Percentiles rank a stretch among this genome's conserved stretches.
These are phyloP conservation scores for Plectosphaerella sp. DNA, from an alignment of 2,329 filamentous ascomycete species.

Conservation along the genomic window DNA sequence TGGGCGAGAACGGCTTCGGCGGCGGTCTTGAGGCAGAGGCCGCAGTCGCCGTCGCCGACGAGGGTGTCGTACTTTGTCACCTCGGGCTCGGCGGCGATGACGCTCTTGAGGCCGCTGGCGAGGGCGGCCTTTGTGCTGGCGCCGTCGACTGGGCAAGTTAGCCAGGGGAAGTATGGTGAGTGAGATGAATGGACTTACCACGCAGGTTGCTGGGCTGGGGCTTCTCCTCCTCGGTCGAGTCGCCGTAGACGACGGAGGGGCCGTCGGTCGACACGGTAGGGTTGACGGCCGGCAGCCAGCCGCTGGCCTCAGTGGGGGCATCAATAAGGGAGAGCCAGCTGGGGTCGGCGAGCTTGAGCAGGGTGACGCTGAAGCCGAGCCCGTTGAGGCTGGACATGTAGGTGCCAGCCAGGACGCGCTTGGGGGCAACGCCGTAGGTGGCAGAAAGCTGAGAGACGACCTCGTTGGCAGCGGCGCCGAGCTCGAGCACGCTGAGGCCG, in stretches of 20 bases:
- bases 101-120: constrained; percentile 1
- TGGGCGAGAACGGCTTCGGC: constrained; percentile 56
- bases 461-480: constrained; percentile 50
- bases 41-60: constrained; percentile 29
- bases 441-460: constrained; percentile 42
- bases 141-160: constrained; percentile 1
- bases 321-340: constrained; percentile 64
- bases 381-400: constrained; percentile 72
- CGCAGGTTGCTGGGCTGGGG: not conserved
- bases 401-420: constrained; percentile 53
- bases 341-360: constrained; percentile 57
- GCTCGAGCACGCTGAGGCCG: constrained; percentile 61
- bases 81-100: constrained; percentile 34
- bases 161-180: not conserved
- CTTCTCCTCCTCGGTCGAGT: not conserved
- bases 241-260: not conserved
- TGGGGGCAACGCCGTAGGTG: constrained; percentile 30
- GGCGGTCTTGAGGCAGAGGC: constrained; percentile 32
- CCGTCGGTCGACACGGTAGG: not conserved
- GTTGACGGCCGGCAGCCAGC: constrained; percentile 41
- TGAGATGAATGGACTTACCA: not conserved
- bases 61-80: constrained; percentile 24
- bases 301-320: constrained; percentile 61
- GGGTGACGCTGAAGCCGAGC: constrained; percentile 64
- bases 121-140: constrained; percentile 5